Evolutionary conservation across 305 asterid species (phyloP), one percentile per base, ranked within the genome.

Genomic region (Caryopteris hybrid): DNA sequence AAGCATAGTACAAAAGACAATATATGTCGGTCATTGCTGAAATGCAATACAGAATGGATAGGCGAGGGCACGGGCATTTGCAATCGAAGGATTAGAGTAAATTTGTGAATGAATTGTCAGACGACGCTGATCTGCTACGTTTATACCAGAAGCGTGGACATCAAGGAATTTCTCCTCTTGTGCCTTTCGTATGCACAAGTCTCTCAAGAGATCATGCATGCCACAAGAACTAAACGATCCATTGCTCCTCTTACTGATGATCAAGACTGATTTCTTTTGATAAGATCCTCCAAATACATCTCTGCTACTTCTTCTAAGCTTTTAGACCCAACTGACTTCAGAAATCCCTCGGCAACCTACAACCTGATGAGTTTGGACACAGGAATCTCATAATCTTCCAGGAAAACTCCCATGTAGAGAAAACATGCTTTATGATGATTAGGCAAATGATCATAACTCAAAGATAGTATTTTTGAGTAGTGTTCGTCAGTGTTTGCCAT

Each of bases 181-280:
- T 27, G 64, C 57, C 16, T 67, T 55, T 1, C 51, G 25, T 55
- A 54, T 27, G 53, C 64, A 67, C 21, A 67, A 16, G 16, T 55
- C 72, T 39, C 72, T 41, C 56, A 67, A 27, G 14, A 67, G 72
- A 67, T 67, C 72, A 29, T 67, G 72, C 57, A 67, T 18, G n/a
- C 25, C 5, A n/a, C 61, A 47, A 17, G 2, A 0, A 54, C 27
- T 16, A 17, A 55, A 29, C 17, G 8, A 42, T 4, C 72, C 72
- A 0, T 48, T 23, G 52, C 56, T 27, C 36, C 11, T 55, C 23
- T 53, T 54, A 7, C 3, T n/a, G n/a, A n/a, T 6, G 34, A 55
- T 47, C 56, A 27, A 16, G 1, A 67, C 31, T 54, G 64, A 43
- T 47, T 67, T 67, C 72, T 39, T 5, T 31, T 55, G 47, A 33